These are phyloP conservation scores for Penicillium concentricum DNA, from an alignment of 2,329 filamentous ascomycete genomes.

Conservation along the genomic window DNA sequence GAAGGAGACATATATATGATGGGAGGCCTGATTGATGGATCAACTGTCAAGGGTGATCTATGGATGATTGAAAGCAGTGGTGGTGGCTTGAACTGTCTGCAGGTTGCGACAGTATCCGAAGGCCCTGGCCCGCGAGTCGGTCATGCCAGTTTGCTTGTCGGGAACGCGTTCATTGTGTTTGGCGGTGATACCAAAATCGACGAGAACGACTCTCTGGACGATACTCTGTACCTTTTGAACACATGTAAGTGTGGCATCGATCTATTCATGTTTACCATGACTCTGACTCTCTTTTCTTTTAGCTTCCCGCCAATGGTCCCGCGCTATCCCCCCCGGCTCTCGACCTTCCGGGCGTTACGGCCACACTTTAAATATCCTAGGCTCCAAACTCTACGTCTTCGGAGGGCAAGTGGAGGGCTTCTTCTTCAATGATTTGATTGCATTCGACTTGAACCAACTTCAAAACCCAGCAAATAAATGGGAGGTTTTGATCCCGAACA, in stretches of 20 bases:
- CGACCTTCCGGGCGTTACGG: constrained; percentile 90
- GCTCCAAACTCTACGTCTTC: constrained; percentile 96
- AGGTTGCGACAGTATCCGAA: constrained; percentile 85
- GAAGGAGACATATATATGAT: constrained; percentile 97
- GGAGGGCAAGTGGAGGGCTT: constrained; percentile 95
- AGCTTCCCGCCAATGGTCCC: constrained; percentile 98
- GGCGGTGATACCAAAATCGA: constrained; percentile 98
- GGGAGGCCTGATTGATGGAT: constrained; percentile 92
- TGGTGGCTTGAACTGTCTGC: constrained; percentile 84
- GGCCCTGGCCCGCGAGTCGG: constrained; percentile 93
- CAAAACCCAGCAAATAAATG: constrained; percentile 89
- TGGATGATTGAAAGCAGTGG: constrained; percentile 93
- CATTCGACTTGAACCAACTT: constrained; percentile 92
- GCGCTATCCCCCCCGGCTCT: constrained; percentile 81
- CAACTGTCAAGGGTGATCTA: constrained; percentile 92
- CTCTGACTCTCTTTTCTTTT: constrained; percentile 24
- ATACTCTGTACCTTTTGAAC: constrained; percentile 94
- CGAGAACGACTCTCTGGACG: constrained; percentile 84
- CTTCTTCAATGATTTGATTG: constrained; percentile 96
- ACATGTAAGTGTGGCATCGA: constrained; percentile 70
- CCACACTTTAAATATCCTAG: constrained; percentile 92
- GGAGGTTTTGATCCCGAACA: constrained; percentile 85
- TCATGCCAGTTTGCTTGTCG: constrained; percentile 88
- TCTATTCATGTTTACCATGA: constrained; percentile 20
- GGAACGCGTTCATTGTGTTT: constrained; percentile 98